Base-by-base conservation (phyloP, 164 flowering plant species). In the Magnolia changhungtana region DNA sequence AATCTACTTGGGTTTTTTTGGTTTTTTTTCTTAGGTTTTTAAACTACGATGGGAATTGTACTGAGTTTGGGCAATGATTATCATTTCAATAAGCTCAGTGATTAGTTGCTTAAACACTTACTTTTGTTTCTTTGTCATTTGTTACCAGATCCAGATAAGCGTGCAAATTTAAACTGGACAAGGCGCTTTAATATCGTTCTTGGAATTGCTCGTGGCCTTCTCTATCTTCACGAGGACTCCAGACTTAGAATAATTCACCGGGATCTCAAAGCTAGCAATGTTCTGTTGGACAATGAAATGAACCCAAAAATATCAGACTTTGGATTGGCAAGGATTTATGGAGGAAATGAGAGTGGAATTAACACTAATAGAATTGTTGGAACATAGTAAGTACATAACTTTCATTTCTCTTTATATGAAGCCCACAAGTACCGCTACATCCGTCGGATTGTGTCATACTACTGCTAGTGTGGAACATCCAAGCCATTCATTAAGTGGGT, bases 141-240 rank as follows among this genome's bases (percentile, higher is more conserved):
- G 20, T 64, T 8, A 18, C 49, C 72, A 63, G 76, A 29, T 74
- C 52, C 29, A 6, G 8, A 10, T 9, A 14, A 20, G 50, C 21
- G 23, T 0, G 52, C 16, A 10, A 4, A 29, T 0, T 21, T 84
- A 27, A 68, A 78, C 52, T 84, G 86, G 83, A 16, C 13, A 45
- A 78, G 7, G 19, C 84, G 86, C 14, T 61, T 70, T 58, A 74
- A 72, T 2, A 82, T 82, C 1, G 80, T 84, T 0, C 31, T 16
- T 11, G 92, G 92, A 8, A 83, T 89, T 50, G 85, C 89, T 14
- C 79, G 87, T 58, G 92, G 92, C 9, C 50, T 90, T 69, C 81
- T 87, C 16, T 90, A 90, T 70, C 84, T 90, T 50, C 94, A 90
- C 23, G 88, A 85, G 27, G 92, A 89, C 51, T 90, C 91, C 7